phyloP scores from a whole-genome alignment of 495 filamentous ascomycete species.

The Eremomyces bilateralis region DNA sequence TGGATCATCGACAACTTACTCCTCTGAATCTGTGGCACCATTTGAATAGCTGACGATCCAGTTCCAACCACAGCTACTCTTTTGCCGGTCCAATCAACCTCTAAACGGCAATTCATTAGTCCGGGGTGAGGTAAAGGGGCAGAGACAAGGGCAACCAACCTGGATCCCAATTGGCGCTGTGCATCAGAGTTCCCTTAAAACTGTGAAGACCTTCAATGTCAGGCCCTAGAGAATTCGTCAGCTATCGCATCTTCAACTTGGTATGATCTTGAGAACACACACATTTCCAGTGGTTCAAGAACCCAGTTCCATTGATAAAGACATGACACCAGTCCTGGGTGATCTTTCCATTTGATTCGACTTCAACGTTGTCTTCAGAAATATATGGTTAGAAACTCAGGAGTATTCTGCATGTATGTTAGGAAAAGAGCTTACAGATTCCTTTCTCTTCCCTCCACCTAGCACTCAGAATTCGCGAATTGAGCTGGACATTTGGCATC shows the following conservation, averaged over 20 bases:
- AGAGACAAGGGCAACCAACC: no score
- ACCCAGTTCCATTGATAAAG: slow-evolving; percentile 17
- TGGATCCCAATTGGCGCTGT: slow-evolving; percentile 35
- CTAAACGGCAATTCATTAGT: no score
- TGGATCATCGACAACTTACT: not conserved
- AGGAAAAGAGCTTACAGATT: slow-evolving; percentile 8
- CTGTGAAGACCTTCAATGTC: slow-evolving; percentile 11
- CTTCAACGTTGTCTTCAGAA: no score
- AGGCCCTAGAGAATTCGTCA: slow-evolving; percentile 5
- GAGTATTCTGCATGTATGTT: slow-evolving; percentile 8
- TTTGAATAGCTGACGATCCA: slow-evolving; percentile 13
- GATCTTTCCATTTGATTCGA: no score
- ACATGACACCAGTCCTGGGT: slow-evolving; percentile 13
- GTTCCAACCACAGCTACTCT: slow-evolving; percentile 34
- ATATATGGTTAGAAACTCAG: no score
- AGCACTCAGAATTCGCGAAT: slow-evolving; percentile 13
- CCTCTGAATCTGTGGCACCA: slow-evolving; percentile 12
- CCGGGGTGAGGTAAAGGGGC: no score
- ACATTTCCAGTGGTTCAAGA: slow-evolving; percentile 14
- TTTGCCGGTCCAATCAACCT: slow-evolving; percentile 31
- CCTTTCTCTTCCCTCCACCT: slow-evolving; percentile 13
- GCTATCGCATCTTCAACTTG: not conserved
- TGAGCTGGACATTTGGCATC: slow-evolving; percentile 14
- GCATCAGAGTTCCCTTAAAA: slow-evolving; percentile 16
- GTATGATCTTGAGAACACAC: not conserved